Evolutionary conservation across 2,329 filamentous ascomycete genomes (phyloP).

Genomic region (Leptographium galeiforme): DNA sequence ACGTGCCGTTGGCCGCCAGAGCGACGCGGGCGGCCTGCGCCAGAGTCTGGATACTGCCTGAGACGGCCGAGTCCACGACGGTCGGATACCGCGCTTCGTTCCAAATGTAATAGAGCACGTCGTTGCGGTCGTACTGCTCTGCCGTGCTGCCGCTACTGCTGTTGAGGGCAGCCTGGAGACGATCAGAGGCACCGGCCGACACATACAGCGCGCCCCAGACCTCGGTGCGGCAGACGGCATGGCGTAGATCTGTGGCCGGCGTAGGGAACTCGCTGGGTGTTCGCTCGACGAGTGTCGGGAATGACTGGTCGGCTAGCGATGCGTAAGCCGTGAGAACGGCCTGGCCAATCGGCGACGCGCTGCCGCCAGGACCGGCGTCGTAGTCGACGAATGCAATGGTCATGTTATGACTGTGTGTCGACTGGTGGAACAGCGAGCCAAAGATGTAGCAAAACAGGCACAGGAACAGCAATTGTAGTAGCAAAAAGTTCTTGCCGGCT

Average conservation of each 20-base stretch:
- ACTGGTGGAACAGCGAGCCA: slow-evolving; percentile 22
- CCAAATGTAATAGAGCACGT: slow-evolving; percentile 22
- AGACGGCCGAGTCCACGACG: slow-evolving; percentile 16
- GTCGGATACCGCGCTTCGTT: slow-evolving; percentile 24
- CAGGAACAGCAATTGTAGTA: slow-evolving; percentile 23
- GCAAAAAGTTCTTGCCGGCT: slow-evolving; percentile 3
- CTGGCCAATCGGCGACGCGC: slow-evolving; percentile 7
- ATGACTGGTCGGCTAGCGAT: slow-evolving; percentile 16
- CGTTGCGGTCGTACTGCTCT: slow-evolving; percentile 19
- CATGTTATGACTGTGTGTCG: slow-evolving; percentile 15
- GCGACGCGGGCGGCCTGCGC: slow-evolving; percentile 7
- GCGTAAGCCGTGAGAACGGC: slow-evolving; percentile 20
- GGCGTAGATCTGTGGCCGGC: slow-evolving; percentile 13
- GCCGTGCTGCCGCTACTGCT: slow-evolving; percentile 4
- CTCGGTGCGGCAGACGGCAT: slow-evolving; percentile 21
- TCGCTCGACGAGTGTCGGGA: slow-evolving; percentile 20
- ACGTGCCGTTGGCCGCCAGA: slow-evolving; percentile 12
- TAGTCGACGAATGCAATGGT: slow-evolving; percentile 14
- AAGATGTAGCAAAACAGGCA: slow-evolving; percentile 22
- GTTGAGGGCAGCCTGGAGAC: slow-evolving; percentile 18
- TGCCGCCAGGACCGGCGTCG: slow-evolving; percentile 19
- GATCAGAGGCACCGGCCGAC: slow-evolving; percentile 17
- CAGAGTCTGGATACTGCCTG: slow-evolving; percentile 13
- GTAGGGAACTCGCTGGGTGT: slow-evolving; percentile 14
- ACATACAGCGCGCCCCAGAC: slow-evolving; percentile 26